Percentiles rank a stretch among this genome's conserved stretches.
These are phyloP conservation scores for Hibiscus tridactylites DNA, from an alignment of 345 rosid genomes.

Conservation along the genomic window DNA sequence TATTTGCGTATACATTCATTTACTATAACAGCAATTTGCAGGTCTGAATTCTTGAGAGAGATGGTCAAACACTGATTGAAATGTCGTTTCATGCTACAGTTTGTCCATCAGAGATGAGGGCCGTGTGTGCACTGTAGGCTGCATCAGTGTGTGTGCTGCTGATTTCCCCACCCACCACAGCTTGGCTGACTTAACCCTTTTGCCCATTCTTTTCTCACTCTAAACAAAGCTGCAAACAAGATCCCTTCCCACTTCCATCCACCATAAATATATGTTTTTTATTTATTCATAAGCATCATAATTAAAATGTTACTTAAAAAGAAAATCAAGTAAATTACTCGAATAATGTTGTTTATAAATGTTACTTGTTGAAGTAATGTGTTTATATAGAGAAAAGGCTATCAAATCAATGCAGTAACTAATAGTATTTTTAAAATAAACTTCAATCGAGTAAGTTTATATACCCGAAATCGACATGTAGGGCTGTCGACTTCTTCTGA, in stretches of 20 bases:
- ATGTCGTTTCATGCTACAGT: conserved; percentile 54
- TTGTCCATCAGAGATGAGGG: conserved; percentile 21
- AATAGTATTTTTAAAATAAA: too few species aligned
- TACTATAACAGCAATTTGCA: conserved; percentile 11
- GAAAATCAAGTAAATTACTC: too few species aligned
- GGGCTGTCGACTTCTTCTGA: too few species aligned
- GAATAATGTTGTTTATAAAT: too few species aligned
- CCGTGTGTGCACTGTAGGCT: conserved; percentile 20
- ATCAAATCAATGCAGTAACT: too few species aligned
- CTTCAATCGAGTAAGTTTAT: too few species aligned
- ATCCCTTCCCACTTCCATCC: neutral
- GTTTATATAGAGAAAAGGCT: too few species aligned
- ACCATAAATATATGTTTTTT: too few species aligned
- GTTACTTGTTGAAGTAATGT: too few species aligned
- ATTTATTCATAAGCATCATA: too few species aligned
- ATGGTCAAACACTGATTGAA: conserved; percentile 40
- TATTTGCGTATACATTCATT: neutral
- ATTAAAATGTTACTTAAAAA: too few species aligned
- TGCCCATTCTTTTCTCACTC: conserved; percentile 14
- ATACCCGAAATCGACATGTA: too few species aligned
- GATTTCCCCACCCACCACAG: conserved; percentile 24
- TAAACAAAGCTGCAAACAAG: conserved; percentile 25
- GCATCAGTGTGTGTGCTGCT: conserved; percentile 25
- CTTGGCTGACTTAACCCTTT: conserved; percentile 24
- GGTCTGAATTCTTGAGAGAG: conserved; percentile 14